Percentiles rank a stretch among this genome's conserved stretches.
Evolutionary conservation across 805 yeast species (phyloP).

Genomic region (Monosporozyma yasuniensis): DNA sequence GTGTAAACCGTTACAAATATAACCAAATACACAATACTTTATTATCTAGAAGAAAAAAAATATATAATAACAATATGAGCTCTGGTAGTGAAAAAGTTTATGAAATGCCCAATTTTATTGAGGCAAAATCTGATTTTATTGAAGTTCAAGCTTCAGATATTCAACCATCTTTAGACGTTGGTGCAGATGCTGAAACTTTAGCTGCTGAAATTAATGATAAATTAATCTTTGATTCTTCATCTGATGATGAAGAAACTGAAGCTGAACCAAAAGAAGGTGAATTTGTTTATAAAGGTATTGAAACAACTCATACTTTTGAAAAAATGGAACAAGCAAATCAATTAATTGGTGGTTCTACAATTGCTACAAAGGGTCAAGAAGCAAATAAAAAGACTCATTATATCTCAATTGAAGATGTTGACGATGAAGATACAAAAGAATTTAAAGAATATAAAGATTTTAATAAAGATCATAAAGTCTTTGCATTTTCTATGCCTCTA

Average conservation of each 20-base stretch:
- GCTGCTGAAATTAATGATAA: neutral
- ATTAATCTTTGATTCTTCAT: constrained; percentile 1
- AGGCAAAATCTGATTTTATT: constrained; percentile 3
- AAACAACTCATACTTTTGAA: constrained; percentile 7
- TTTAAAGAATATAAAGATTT: constrained; percentile 4
- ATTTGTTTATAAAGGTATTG: constrained; percentile 6
- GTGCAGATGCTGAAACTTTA: neutral
- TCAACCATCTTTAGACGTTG: constrained; percentile 5
- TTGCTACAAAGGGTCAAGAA: constrained; percentile 2
- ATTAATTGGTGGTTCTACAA: constrained; percentile 11
- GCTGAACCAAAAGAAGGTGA: neutral
- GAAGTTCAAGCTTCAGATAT: constrained; percentile 1
- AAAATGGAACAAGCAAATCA: constrained; percentile 8
- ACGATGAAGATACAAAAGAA: constrained; percentile 10
- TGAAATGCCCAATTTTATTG: constrained; percentile 4
- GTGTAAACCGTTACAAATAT: too few relatives aligned
- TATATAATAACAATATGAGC: neutral
- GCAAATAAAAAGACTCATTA: constrained; percentile 2
- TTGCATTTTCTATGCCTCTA: constrained; percentile 33
- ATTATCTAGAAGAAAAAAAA: too few relatives aligned
- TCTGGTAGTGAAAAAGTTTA: neutral
- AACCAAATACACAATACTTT: too few relatives aligned
- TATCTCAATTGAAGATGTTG: constrained; percentile 7
- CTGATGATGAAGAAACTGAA: neutral
- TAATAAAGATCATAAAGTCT: constrained; percentile 25